phyloP scores from a whole-genome alignment of 225 moss, liverwort and hornwort species.

The Rhytidiadelphus loreus region DNA sequence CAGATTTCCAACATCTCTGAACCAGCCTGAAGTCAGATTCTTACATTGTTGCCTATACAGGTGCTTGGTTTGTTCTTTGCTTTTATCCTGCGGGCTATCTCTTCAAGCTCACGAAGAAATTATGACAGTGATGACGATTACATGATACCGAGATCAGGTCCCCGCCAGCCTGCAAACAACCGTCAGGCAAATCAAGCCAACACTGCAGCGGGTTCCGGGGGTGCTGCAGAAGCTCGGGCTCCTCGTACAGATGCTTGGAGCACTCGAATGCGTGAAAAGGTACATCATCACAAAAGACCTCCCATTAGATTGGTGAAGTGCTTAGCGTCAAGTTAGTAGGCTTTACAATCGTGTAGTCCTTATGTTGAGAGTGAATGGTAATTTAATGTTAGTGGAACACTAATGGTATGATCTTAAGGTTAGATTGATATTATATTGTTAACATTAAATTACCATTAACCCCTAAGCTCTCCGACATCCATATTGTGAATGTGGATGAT shows the following conservation, averaged over 20 bases:
- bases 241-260: slow-evolving; percentile 94
- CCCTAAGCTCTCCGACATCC: background rate
- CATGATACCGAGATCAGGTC: slow-evolving; percentile 43
- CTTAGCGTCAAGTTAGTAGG: background rate
- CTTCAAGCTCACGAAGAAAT: slow-evolving; percentile 31
- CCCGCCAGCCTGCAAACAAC: slow-evolving; percentile 45
- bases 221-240: slow-evolving; percentile 53
- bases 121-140: slow-evolving; percentile 98
- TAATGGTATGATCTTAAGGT: background rate
- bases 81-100: slow-evolving; percentile 60
- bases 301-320: background rate
- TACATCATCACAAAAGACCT: background rate
- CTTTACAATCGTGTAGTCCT: background rate
- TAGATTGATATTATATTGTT: background rate
- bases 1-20: background rate
- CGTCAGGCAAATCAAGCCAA: slow-evolving; percentile 52
- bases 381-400: background rate
- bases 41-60: slow-evolving; percentile 18
- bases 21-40: background rate
- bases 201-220: slow-evolving; percentile 38
- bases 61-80: slow-evolving; percentile 85
- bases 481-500: background rate
- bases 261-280: slow-evolving; percentile 97
- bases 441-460: no score
- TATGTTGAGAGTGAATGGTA: background rate